Percentiles rank a stretch among this genome's conserved stretches.
These are phyloP conservation scores for Quercus suber DNA, from an alignment of 306 rosid species.

Conservation along the genomic window DNA sequence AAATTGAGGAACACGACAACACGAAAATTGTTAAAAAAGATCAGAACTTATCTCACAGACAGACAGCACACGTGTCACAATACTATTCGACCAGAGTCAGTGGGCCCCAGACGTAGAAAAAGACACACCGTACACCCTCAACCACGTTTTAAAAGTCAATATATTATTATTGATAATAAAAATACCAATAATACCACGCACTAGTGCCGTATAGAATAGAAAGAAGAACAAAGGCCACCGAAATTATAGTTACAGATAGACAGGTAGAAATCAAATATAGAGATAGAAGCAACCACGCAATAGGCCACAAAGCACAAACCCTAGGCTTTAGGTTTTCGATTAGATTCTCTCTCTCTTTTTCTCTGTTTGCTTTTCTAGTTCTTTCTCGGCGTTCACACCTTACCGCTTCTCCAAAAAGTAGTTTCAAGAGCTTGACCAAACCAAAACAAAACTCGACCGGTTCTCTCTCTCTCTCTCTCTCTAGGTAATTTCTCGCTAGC, in stretches of 20 bases:
- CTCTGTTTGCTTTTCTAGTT: neutral
- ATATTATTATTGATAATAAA: too few species aligned
- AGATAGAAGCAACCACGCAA: neutral
- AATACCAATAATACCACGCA: neutral
- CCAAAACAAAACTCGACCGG: too few species aligned
- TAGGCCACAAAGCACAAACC: neutral
- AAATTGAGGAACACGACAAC: neutral
- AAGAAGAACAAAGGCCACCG: neutral
- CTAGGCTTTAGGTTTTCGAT: neutral
- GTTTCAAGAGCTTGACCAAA: neutral
- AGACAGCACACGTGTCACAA: neutral
- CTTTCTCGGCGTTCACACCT: neutral
- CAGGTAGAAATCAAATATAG: neutral
- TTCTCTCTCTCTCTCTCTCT: neutral
- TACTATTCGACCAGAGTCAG: neutral
- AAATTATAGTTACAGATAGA: neutral
- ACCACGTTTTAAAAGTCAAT: too few species aligned
- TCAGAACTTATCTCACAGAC: too few species aligned
- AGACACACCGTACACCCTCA: neutral
- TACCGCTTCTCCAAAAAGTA: neutral
- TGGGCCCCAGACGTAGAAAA: too few species aligned
- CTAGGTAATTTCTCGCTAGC: slow-evolving; percentile 7
- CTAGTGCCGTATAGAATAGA: neutral
- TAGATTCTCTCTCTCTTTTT: neutral
- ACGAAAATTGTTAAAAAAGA: too few species aligned